These are phyloP conservation scores for Botrytis porri DNA, from an alignment of 2,329 filamentous ascomycete species.

Conservation along the genomic window DNA sequence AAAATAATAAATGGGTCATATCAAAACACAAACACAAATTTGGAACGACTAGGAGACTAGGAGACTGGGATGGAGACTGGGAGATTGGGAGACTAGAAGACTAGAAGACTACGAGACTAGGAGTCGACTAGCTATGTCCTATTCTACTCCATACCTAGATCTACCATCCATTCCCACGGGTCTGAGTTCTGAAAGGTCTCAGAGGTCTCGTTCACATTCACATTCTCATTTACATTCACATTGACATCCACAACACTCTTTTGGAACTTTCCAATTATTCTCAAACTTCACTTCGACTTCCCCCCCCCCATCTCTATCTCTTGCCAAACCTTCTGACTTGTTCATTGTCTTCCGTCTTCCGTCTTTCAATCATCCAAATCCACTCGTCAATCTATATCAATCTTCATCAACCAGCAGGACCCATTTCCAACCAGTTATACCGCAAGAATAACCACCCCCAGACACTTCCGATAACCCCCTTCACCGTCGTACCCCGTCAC, in stretches of 20 bases:
- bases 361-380: not conserved
- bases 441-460: slow-evolving; percentile 6
- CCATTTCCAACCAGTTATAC: slow-evolving; percentile 11
- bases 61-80: too few species aligned
- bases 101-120: not conserved
- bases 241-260: not conserved
- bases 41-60: not conserved
- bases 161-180: not conserved
- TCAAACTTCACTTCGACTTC: not conserved
- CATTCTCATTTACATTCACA: not conserved
- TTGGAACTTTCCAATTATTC: not conserved
- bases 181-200: not conserved
- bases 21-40: slow-evolving; percentile 11
- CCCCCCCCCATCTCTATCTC: not conserved
- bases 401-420: slow-evolving; percentile 4
- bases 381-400: slow-evolving; percentile 15
- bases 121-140: not conserved
- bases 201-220: not conserved
- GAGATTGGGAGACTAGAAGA: too few species aligned
- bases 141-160: not conserved
- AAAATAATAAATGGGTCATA: not conserved
- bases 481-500: slow-evolving; percentile 23
- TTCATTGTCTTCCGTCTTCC: not conserved
- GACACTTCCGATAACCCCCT: slow-evolving; percentile 12
- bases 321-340: slow-evolving; percentile 16